A percentile compares a stretch with the other conserved stretches of the same genome.
Evolutionary conservation across 345 rosid species (phyloP).

Genomic region (Carallia brachiata): DNA sequence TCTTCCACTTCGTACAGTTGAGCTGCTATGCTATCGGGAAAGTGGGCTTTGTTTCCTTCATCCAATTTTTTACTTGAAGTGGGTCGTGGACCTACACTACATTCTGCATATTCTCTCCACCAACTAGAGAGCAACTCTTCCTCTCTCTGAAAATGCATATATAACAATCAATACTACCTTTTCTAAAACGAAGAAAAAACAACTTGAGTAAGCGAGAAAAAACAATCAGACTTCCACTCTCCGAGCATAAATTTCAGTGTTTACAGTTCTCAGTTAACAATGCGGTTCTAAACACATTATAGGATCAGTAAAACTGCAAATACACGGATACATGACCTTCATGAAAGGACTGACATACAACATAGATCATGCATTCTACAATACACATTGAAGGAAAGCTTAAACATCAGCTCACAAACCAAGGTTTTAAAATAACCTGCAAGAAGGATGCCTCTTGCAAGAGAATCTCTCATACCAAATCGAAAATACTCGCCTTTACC

Average conservation of each 20-base stretch:
- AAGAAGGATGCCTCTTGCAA: constrained; percentile 92
- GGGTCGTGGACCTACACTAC: constrained; percentile 83
- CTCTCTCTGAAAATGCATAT: constrained; percentile 56
- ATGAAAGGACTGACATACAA: too few relatives aligned
- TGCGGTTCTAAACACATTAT: too few relatives aligned
- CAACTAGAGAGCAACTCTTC: constrained; percentile 90
- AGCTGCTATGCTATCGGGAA: constrained; percentile 26
- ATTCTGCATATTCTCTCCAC: constrained; percentile 99
- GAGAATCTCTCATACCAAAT: constrained; percentile 96
- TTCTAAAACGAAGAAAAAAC: not conserved
- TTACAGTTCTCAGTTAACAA: too few relatives aligned
- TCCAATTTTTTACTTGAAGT: constrained; percentile 7
- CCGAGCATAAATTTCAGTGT: too few relatives aligned
- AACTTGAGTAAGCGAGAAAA: not conserved
- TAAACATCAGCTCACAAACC: not conserved
- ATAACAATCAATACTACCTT: constrained; percentile 11
- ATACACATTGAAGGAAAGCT: constrained; percentile 11
- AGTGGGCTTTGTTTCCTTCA: constrained; percentile 27
- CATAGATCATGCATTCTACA: not conserved
- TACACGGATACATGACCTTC: too few relatives aligned
- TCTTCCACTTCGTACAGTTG: constrained; percentile 63
- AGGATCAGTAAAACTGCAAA: too few relatives aligned
- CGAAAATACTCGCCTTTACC: constrained; percentile 91
- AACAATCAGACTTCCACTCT: not conserved
- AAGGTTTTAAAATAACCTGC: constrained; percentile 51